Percentiles rank a stretch among this genome's conserved stretches.
Conservation (phyloP, 805 yeast genomes). For the Kregervanrija fluxuum region DNA sequence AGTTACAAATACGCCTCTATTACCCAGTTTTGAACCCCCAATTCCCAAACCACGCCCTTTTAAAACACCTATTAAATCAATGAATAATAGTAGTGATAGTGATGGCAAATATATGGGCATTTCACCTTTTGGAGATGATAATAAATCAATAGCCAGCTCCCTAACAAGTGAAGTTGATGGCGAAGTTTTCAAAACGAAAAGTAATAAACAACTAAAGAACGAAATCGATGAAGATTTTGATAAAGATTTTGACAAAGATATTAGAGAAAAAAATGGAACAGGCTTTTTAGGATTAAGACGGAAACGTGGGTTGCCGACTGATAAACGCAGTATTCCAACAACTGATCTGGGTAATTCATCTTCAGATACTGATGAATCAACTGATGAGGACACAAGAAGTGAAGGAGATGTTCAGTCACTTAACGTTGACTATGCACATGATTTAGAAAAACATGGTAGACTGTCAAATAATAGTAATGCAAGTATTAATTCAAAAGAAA, state of each 20-base stretch:
- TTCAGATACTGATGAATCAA: conserved; percentile 22
- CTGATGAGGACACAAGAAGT: conserved; percentile 11
- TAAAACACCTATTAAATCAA: background rate
- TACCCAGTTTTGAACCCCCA: conserved; percentile 18
- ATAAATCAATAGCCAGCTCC: no score
- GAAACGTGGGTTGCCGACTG: background rate
- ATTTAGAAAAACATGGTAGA: background rate
- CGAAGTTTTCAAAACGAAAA: background rate
- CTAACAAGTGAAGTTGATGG: background rate
- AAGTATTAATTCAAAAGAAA: background rate
- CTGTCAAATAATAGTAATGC: background rate
- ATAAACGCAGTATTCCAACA: conserved; percentile 14
- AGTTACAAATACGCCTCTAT: conserved; percentile 17
- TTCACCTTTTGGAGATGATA: no score
- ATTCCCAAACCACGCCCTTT: background rate
- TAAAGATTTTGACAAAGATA: conserved; percentile 22
- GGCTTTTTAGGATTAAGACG: conserved; percentile 4
- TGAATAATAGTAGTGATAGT: background rate
- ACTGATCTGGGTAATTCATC: conserved; percentile 2
- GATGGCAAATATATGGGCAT: background rate
- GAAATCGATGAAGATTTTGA: conserved; percentile 29
- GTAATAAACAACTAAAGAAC: conserved; percentile 2
- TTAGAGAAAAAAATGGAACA: conserved; percentile 4
- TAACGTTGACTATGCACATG: background rate
- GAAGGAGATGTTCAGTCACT: conserved; percentile 1